Base-by-base conservation (phyloP, 2,329 filamentous ascomycete genomes). In the Penicillium sp. region DNA sequence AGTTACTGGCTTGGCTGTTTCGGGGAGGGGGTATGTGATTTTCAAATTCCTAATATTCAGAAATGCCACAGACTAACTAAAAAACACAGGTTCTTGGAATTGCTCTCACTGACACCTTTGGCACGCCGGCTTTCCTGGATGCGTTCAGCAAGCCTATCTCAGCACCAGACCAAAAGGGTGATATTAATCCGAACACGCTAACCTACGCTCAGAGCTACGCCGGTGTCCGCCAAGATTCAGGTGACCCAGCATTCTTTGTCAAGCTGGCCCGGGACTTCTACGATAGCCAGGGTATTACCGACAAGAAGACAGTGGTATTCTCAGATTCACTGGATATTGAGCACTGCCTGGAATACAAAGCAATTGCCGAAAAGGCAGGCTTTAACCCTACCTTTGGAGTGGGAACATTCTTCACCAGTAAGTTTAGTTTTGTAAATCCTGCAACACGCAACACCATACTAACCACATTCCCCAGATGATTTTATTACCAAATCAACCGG, bases 311-410 rank as follows among this genome's bases (percentile, higher is more conserved):
- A 0, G 88, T 99, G 59, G 93, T 99, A 3, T 99, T 97, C 72
- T 97, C 93, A 0, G 94, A 99, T 75, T 95, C 92, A 5, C 79
- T 99, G 57, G 90, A 97, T 70, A 90, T 97, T 49, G 92, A 97
- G 38, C 84, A 88, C 53, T 97, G 93, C 70, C 80, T 97, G 49
- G 86, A 95, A 73, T 99, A 97, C 79, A 96, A 96, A 79, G 78
- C 84, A 56, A 83, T 91, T 29, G 88, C 92, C 0, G 91, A 97
- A 64, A 83, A 86, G 39, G 84, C 87, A 15, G 90, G 90, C 1
- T 92, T 99, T 74, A 84, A 87, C 59, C 89, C 93, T 13, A 90
- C 89, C 0, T 99, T 99, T 77, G 94, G 94, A 59, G 90, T 99
- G 1, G 94, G 94, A 5, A 99, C 94, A 0, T 97, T 91, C 75